A percentile compares a stretch with the other conserved stretches of the same genome.
Evolutionary conservation across 2,329 filamentous ascomycete genomes (phyloP).

Genomic region (Calonectria montana): DNA sequence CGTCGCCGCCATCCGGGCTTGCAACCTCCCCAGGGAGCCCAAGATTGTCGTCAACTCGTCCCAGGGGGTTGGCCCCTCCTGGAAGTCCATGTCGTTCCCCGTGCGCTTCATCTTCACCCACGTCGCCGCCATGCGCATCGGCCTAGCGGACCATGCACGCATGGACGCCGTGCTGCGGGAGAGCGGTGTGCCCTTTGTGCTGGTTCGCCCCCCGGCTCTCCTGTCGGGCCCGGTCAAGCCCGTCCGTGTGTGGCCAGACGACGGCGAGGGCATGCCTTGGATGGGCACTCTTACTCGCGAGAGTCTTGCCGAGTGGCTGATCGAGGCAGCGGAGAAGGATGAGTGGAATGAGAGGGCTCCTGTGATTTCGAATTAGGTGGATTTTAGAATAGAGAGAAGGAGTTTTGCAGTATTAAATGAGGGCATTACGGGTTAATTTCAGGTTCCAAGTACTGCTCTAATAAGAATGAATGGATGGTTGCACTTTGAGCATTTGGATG

Average conservation of each 20-base stretch:
- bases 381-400: background rate
- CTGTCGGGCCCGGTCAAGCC: slow-evolving; percentile 49
- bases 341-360: slow-evolving; percentile 57
- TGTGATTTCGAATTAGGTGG: slow-evolving; percentile 56
- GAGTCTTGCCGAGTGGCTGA: slow-evolving; percentile 59
- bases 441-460: background rate
- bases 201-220: slow-evolving; percentile 59
- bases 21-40: slow-evolving; percentile 49
- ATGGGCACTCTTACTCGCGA: slow-evolving; percentile 50
- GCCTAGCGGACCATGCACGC: slow-evolving; percentile 59
- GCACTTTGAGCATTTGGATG: background rate
- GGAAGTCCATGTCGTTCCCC: slow-evolving; percentile 52
- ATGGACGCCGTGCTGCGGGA: slow-evolving; percentile 55
- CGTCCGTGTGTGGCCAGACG: slow-evolving; percentile 54
- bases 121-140: slow-evolving; percentile 56
- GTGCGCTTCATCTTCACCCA: slow-evolving; percentile 58
- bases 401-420: too few species aligned
- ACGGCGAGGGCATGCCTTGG: slow-evolving; percentile 55
- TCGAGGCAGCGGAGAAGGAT: slow-evolving; percentile 54
- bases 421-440: background rate
- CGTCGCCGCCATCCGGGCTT: slow-evolving; percentile 50
- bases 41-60: slow-evolving; percentile 63
- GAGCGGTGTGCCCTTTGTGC: slow-evolving; percentile 47
- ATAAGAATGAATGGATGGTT: background rate
- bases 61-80: slow-evolving; percentile 61